phyloP scores from a whole-genome alignment of 83 land plant genomes.

The Thuja plicata region DNA sequence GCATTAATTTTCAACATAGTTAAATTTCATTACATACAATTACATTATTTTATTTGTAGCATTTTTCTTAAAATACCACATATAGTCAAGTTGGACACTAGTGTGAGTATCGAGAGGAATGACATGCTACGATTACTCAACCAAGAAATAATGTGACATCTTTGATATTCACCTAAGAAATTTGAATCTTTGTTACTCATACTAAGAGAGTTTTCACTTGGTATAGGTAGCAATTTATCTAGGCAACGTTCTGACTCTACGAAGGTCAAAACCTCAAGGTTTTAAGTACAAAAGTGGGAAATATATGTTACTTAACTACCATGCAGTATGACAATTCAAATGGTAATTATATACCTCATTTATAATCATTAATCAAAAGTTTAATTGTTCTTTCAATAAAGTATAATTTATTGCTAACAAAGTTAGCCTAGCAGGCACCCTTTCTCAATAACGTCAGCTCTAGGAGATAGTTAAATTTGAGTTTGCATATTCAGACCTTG shows the following conservation, averaged over 20 bases:
- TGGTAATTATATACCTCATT: conserved; percentile 45
- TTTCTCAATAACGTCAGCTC: conserved; percentile 80
- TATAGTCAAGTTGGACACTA: too few relatives aligned
- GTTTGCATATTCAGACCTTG: conserved; percentile 74
- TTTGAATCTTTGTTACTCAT: not conserved
- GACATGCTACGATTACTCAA: too few relatives aligned
- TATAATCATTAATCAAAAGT: not conserved
- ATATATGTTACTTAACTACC: conserved; percentile 81
- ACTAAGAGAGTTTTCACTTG: conserved; percentile 4
- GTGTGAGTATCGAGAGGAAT: too few relatives aligned
- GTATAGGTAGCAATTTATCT: conserved; percentile 77
- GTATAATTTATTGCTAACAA: not conserved
- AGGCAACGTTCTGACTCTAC: conserved; percentile 73
- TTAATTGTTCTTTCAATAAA: not conserved
- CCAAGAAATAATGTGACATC: too few relatives aligned
- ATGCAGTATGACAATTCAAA: conserved; percentile 76
- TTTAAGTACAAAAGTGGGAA: conserved; percentile 90
- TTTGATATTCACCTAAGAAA: too few relatives aligned
- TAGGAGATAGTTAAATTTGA: conserved; percentile 70
- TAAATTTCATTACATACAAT: too few relatives aligned
- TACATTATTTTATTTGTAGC: too few relatives aligned
- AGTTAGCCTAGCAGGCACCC: conserved; percentile 60
- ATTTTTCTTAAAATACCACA: too few relatives aligned
- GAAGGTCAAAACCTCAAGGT: conserved; percentile 73
- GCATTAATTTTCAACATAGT: too few relatives aligned